These are phyloP conservation scores for Omphalotus guepiniiformis DNA, from an alignment of 768 basidiomycete species.

Conservation along the genomic window DNA sequence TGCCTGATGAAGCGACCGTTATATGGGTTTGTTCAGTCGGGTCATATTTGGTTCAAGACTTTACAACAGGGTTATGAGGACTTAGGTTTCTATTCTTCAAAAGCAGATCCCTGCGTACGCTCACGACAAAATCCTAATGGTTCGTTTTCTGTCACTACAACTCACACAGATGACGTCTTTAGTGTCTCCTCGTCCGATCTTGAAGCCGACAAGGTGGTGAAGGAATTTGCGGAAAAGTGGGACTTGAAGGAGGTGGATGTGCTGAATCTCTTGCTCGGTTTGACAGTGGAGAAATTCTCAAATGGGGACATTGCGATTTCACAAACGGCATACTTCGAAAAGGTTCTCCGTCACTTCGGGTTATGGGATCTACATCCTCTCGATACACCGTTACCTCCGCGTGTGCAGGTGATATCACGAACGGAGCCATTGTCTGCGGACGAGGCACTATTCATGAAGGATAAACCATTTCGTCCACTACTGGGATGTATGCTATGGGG, in stretches of 20 bases:
- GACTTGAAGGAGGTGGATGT: constrained; percentile 1
- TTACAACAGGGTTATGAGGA: neutral
- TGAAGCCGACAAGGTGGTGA: neutral
- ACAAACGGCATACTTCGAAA: neutral
- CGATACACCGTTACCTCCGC: neutral
- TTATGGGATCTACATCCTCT: neutral
- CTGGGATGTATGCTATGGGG: neutral
- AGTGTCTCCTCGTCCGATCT: neutral
- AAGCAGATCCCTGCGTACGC: constrained; percentile 2
- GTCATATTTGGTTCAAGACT: constrained; percentile 5
- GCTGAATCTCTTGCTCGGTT: neutral
- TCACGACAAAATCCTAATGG: neutral
- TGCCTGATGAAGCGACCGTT: neutral
- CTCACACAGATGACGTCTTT: neutral
- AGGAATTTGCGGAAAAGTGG: neutral
- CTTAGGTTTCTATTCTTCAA: neutral
- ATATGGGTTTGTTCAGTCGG: neutral
- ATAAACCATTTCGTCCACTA: neutral
- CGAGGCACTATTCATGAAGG: neutral
- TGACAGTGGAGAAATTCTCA: neutral
- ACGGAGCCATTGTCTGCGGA: neutral
- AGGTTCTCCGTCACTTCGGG: neutral
- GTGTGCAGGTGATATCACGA: neutral
- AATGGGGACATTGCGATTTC: neutral
- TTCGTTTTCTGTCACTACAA: neutral